Percentiles rank a stretch among this genome's conserved stretches.
These are phyloP conservation scores for Xylaria venustula DNA, from an alignment of 495 filamentous ascomycete species.

Conservation along the genomic window DNA sequence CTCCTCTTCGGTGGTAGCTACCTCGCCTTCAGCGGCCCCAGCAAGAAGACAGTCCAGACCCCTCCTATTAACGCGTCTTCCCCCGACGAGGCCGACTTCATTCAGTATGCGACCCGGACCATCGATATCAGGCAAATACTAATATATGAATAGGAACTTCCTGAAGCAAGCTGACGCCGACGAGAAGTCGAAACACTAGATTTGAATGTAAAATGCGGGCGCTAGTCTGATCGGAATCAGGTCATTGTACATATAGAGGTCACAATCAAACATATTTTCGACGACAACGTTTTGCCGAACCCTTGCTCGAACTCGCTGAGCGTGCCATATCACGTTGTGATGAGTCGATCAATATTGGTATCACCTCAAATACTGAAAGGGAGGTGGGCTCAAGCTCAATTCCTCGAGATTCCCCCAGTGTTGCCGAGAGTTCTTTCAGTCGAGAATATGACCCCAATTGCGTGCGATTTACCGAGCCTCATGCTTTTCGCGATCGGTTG, in stretches of 20 bases:
- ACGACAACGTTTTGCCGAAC: background rate
- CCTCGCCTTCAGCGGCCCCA: conserved; percentile 57
- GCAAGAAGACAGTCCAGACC: conserved; percentile 56
- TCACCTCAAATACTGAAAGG: conserved; percentile 32
- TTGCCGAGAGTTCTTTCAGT: no score
- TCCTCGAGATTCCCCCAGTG: no score
- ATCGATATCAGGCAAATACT: conserved; percentile 24
- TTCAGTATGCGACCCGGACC: conserved; percentile 69
- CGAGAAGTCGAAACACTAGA: conserved; percentile 65
- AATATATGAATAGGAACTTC: conserved; percentile 63
- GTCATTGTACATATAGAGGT: conserved; percentile 33
- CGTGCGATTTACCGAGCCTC: no score
- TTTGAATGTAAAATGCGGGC: conserved; percentile 4
- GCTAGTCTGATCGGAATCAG: conserved; percentile 16
- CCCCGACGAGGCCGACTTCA: conserved; percentile 95
- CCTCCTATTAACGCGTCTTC: conserved; percentile 85
- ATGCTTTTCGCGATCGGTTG: no score
- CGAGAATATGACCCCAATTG: no score
- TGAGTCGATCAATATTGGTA: conserved; percentile 28
- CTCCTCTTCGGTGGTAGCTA: conserved; percentile 59
- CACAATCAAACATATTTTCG: conserved; percentile 16
- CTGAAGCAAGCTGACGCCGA: conserved; percentile 68
- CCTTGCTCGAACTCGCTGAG: conserved; percentile 36
- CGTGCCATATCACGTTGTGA: conserved; percentile 24
- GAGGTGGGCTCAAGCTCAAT: no score